These are phyloP conservation scores for Chaetoceros muelleri DNA, from an alignment of 108 stramenopile genomes.

Conservation along the genomic window DNA sequence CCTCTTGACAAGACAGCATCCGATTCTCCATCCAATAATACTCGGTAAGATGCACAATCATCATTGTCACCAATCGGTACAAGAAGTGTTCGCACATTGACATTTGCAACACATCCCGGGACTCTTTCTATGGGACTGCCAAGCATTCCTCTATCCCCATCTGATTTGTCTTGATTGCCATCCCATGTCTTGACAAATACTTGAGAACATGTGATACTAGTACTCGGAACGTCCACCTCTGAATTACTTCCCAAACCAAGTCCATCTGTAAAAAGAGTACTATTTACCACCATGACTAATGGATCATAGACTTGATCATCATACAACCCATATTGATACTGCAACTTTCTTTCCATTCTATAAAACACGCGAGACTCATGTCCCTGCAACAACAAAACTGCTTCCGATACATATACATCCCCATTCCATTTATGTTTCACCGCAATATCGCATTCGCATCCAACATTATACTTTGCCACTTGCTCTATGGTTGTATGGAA, in stretches of 20 bases:
- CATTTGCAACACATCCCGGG: conserved; percentile 70
- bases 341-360: not conserved
- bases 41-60: conserved; percentile 21
- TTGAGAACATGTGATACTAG: not conserved
- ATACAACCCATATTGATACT: not conserved
- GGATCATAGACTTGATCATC: not conserved
- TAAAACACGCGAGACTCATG: no score
- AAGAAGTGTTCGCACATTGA: conserved; percentile 35
- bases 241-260: not conserved
- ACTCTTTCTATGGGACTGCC: conserved; percentile 37
- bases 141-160: no score
- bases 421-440: not conserved
- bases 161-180: no score
- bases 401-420: not conserved
- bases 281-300: not conserved
- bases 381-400: not conserved
- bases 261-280: not conserved
- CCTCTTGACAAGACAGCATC: conserved; percentile 74
- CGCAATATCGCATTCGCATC: not conserved
- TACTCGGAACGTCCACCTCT: not conserved
- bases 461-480: not conserved
- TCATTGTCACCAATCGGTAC: conserved; percentile 13
- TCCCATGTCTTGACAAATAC: no score
- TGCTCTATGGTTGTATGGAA: not conserved
- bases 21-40: conserved; percentile 37